Evolutionary conservation across 83 land plant species (phyloP).

Genomic region (Isoetes engelmannii): DNA sequence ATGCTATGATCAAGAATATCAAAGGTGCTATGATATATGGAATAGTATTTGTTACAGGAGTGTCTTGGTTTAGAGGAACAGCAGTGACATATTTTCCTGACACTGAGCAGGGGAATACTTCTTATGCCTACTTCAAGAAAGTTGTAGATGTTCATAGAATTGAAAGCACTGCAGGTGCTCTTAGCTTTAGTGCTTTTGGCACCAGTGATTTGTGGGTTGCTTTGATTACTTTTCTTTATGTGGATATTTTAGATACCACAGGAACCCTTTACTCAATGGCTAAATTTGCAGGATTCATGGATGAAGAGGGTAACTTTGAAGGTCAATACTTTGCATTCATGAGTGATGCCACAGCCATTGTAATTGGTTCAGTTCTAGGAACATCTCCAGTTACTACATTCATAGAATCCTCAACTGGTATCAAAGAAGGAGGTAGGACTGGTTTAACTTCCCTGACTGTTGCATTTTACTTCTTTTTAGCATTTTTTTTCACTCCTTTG

Average conservation of each 20-base stretch:
- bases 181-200: not conserved
- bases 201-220: not conserved
- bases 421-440: conserved; percentile 6
- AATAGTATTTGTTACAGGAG: conserved; percentile 8
- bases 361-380: conserved; percentile 4
- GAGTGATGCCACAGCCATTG: conserved; percentile 5
- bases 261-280: conserved; percentile 13
- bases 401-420: conserved; percentile 11
- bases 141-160: conserved; percentile 2
- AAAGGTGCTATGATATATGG: conserved; percentile 8
- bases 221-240: conserved; percentile 6
- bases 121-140: conserved; percentile 6
- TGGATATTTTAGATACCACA: conserved; percentile 5
- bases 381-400: conserved; percentile 9
- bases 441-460: conserved; percentile 4
- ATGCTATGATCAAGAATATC: conserved; percentile 4
- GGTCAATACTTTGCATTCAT: conserved; percentile 10
- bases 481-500: conserved; percentile 8
- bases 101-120: not conserved
- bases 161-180: conserved; percentile 4
- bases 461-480: conserved; percentile 3
- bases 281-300: conserved; percentile 9
- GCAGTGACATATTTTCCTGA: conserved; percentile 4
- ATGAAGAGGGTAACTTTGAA: conserved; percentile 1
- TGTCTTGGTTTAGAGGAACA: conserved; percentile 8